Conservation (phyloP, 2,329 filamentous ascomycete genomes). For the Kalmusia sp. region DNA sequence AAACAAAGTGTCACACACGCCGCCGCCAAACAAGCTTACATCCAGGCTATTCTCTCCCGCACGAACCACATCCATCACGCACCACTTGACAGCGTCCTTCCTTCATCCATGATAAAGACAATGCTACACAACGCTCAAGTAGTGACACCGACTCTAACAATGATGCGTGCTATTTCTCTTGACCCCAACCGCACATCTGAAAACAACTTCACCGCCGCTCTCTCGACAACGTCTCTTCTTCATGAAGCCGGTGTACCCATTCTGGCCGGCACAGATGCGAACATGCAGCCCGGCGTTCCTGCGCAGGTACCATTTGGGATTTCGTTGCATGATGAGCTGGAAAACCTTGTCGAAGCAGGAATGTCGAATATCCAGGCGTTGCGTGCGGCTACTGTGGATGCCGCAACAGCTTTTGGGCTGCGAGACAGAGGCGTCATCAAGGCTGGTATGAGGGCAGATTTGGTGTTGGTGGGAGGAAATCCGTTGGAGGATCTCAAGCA, state of each 20-base stretch:
- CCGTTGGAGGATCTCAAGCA: constrained; percentile 7
- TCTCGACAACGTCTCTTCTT: constrained; percentile 11
- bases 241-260: constrained; percentile 32
- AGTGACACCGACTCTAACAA: constrained; percentile 6
- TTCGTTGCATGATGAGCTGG: constrained; percentile 27
- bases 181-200: not conserved
- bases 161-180: constrained; percentile 8
- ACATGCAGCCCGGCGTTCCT: constrained; percentile 25
- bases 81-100: not conserved
- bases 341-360: constrained; percentile 29
- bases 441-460: constrained; percentile 6
- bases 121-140: constrained; percentile 1
- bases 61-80: constrained; percentile 10
- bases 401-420: constrained; percentile 32
- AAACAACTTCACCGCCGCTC: constrained; percentile 1
- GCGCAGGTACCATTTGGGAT: constrained; percentile 26
- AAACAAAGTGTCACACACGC: not conserved
- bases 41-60: not conserved
- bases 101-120: not conserved
- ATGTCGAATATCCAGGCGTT: constrained; percentile 31
- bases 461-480: constrained; percentile 8
- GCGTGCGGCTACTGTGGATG: constrained; percentile 27
- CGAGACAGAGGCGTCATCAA: constrained; percentile 33
- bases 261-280: constrained; percentile 38
- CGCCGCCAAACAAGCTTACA: not conserved